A percentile compares a stretch with the other conserved stretches of the same genome.
Evolutionary conservation across 2,329 filamentous ascomycete species (phyloP).

Genomic region (Paecilomyces niveus): DNA sequence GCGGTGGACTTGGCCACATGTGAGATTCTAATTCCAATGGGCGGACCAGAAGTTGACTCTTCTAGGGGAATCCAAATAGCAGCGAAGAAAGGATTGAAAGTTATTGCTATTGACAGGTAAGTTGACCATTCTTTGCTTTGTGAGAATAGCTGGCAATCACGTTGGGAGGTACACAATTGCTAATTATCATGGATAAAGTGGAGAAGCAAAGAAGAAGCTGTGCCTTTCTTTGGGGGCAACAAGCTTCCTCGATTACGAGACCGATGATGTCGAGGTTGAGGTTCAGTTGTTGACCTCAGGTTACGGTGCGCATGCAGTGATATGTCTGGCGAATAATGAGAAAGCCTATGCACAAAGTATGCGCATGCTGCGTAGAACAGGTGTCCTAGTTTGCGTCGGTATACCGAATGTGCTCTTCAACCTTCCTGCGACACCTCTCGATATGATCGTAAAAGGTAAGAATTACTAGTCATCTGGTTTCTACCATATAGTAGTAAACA

Average conservation of each 20-base stretch:
- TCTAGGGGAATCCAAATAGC: slow-evolving; percentile 32
- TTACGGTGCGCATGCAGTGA: slow-evolving; percentile 40
- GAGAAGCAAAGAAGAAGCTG: slow-evolving; percentile 25
- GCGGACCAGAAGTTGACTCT: neutral
- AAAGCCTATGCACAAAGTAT: slow-evolving; percentile 39
- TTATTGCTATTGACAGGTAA: slow-evolving; percentile 32
- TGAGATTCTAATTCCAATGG: slow-evolving; percentile 7
- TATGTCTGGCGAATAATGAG: slow-evolving; percentile 41
- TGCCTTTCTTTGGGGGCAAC: slow-evolving; percentile 26
- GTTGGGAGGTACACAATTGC: neutral
- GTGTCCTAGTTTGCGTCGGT: slow-evolving; percentile 43
- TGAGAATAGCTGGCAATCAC: neutral
- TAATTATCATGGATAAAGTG: slow-evolving; percentile 11
- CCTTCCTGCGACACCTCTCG: slow-evolving; percentile 40
- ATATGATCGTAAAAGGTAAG: slow-evolving; percentile 40
- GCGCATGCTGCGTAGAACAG: slow-evolving; percentile 37
- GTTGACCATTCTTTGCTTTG: neutral
- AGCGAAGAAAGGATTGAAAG: slow-evolving; percentile 25
- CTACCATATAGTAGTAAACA: neutral
- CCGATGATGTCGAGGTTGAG: slow-evolving; percentile 30
- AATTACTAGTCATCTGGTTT: neutral
- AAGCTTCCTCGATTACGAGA: slow-evolving; percentile 27
- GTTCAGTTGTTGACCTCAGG: slow-evolving; percentile 34
- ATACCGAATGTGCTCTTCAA: slow-evolving; percentile 37
- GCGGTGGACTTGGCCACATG: slow-evolving; percentile 34